Percentiles rank a stretch among this genome's conserved stretches.
These are phyloP conservation scores for Leccinum boreale DNA, from an alignment of 768 basidiomycete genomes.

Conservation along the genomic window DNA sequence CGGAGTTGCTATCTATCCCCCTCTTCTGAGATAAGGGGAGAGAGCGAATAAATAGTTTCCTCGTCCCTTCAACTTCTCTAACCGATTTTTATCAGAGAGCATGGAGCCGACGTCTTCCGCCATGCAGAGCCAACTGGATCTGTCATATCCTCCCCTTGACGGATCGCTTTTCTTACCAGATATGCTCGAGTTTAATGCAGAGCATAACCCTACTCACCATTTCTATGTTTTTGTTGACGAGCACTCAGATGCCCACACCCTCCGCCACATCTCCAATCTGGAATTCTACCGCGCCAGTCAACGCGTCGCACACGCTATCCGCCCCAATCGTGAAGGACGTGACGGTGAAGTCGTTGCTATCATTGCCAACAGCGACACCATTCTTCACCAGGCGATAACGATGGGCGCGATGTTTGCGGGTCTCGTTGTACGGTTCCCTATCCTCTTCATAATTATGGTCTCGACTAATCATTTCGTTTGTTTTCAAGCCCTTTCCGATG, in stretches of 20 bases:
- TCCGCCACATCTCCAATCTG: slow-evolving; percentile 34
- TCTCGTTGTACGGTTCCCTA: slow-evolving; percentile 4
- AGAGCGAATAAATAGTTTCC: neutral
- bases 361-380: slow-evolving; percentile 35
- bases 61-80: neutral
- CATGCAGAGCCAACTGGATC: neutral
- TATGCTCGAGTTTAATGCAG: slow-evolving; percentile 24
- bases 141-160: slow-evolving; percentile 28
- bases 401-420: slow-evolving; percentile 31
- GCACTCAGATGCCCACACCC: neutral
- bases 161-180: slow-evolving; percentile 28
- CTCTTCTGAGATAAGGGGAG: neutral
- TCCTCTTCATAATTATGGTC: too few species aligned
- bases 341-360: slow-evolving; percentile 38
- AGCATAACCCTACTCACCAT: slow-evolving; percentile 31
- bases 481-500: slow-evolving; percentile 32
- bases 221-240: slow-evolving; percentile 32
- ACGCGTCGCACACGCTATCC: slow-evolving; percentile 38
- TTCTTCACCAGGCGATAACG: slow-evolving; percentile 42
- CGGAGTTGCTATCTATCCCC: neutral
- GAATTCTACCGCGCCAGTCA: slow-evolving; percentile 46
- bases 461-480: neutral
- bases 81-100: neutral
- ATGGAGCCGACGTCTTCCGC: neutral
- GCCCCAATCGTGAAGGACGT: slow-evolving; percentile 31